Evolutionary conservation across 306 rosid species (phyloP), one percentile per base, ranked within the genome.

Genomic region (Canavalia gladiata): DNA sequence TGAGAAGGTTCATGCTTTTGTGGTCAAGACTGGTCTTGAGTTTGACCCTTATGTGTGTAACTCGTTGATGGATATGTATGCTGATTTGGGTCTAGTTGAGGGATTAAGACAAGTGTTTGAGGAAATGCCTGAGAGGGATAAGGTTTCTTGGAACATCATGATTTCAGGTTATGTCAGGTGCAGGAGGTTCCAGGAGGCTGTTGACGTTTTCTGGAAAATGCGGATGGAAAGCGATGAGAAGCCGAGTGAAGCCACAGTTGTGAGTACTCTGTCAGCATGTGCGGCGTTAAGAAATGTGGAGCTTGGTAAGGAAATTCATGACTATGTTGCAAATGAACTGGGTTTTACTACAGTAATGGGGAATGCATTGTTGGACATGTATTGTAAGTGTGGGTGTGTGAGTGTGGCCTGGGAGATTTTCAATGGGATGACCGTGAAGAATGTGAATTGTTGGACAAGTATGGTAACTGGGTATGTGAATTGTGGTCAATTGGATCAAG

Each of bases 361-460:
- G 65, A 88, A 86, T 81, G 88, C 87, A 0, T 85, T 90, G 80
- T 72, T 89, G 39, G 92, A 88, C 67, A 85, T 91, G 94, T 91
- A 91, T 63, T 93, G 88, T 25, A 91, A 90, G 81, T 86, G 88
- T 81, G 94, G 95, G 8, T 49, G 49, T 72, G 75, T 90, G 52
- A 68, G 54, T 59, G 71, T 84, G 28, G 94, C 93, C 2, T 72
- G 83, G 64, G 51, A 82, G 28, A 35, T 88, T 50, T 91, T 91
- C 46, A 82, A 90, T 76, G 90, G 78, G 65, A 85, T 91, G 87
- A 73, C 34, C 0, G 6, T 13, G 31, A 90, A 79, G 78, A 91
- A 94, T 81, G 90, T 91, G 68, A 87, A 80, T 71, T 91, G 90
- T 84, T 91, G 93, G 94, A 94, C 98, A 3, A 87, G 90, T 63